Conservation (phyloP, 2,329 filamentous ascomycete genomes). For the Alternaria postmessia region DNA sequence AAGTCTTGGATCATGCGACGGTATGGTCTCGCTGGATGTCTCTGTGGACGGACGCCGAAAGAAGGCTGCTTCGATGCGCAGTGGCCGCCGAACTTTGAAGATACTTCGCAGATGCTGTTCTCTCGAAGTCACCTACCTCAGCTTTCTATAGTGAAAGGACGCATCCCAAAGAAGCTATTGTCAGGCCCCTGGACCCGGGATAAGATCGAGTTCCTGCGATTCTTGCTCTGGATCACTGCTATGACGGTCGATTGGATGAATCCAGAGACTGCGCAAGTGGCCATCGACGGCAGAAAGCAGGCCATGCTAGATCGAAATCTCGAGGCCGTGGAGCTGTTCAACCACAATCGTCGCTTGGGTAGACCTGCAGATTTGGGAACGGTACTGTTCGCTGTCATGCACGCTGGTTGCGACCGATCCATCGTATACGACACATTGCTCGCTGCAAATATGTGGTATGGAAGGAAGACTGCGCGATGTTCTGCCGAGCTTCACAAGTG, state of each 20-base stretch:
- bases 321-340: constrained; percentile 46
- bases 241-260: constrained; percentile 46
- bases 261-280: constrained; percentile 13
- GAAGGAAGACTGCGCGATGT: constrained; percentile 20
- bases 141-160: constrained; percentile 39
- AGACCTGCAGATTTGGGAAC: constrained; percentile 31
- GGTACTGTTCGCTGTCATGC: constrained; percentile 38
- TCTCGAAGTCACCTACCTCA: constrained; percentile 37
- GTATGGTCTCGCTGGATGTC: constrained; percentile 34
- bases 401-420: constrained; percentile 41
- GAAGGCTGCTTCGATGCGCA: constrained; percentile 40
- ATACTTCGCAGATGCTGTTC: constrained; percentile 41
- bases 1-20: constrained; percentile 29
- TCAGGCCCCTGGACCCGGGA: constrained; percentile 36
- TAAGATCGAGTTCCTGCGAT: constrained; percentile 42
- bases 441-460: constrained; percentile 27
- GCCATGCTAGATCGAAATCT: constrained; percentile 40
- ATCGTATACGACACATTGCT: constrained; percentile 44
- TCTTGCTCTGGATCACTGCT: constrained; percentile 41
- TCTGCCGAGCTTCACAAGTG: constrained; percentile 34
- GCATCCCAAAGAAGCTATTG: constrained; percentile 41
- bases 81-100: constrained; percentile 43
- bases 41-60: constrained; percentile 29
- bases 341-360: constrained; percentile 43
- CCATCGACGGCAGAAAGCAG: constrained; percentile 29